Conservation (phyloP, 495 filamentous ascomycete genomes). For the Delitschia confertaspora region DNA sequence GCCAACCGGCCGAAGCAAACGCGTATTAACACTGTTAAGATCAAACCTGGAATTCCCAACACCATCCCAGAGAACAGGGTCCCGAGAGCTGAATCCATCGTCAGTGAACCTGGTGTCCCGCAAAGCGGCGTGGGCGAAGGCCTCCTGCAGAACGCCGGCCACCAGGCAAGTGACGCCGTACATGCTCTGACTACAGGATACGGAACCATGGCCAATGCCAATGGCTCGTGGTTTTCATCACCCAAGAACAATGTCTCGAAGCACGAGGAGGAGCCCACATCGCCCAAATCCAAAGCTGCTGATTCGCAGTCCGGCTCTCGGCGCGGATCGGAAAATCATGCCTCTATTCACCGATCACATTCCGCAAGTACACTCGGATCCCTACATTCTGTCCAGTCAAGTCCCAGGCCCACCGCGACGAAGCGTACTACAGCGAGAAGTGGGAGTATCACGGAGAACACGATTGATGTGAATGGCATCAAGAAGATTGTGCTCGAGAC, state of each 20-base stretch:
- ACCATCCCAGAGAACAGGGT: constrained; percentile 16
- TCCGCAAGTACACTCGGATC: constrained; percentile 22
- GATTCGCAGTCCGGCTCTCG: too few relatives aligned
- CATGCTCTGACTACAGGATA: constrained; percentile 59
- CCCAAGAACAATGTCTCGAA: neutral
- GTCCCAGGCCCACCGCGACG: constrained; percentile 8
- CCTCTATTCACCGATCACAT: constrained; percentile 1
- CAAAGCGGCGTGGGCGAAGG: constrained; percentile 47
- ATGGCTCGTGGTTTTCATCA: constrained; percentile 25
- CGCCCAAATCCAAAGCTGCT: constrained; percentile 9
- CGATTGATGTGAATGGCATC: constrained; percentile 70
- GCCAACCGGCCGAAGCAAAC: constrained; percentile 76
- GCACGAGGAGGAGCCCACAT: constrained; percentile 5
- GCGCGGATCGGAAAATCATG: neutral
- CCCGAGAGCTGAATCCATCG: neutral
- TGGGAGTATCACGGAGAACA: constrained; percentile 83
- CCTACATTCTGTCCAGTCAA: constrained; percentile 18
- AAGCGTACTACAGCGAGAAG: constrained; percentile 55
- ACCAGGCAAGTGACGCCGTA: constrained; percentile 58
- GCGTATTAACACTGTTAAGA: constrained; percentile 81
- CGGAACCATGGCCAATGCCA: constrained; percentile 43
- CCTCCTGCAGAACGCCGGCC: constrained; percentile 43
- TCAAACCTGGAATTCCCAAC: constrained; percentile 54
- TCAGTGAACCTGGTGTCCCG: constrained; percentile 22
- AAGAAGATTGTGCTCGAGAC: constrained; percentile 79